Percentiles rank a stretch among this genome's conserved stretches.
phyloP scores from a whole-genome alignment of 83 land plant genomes.

The Diphasiastrum complanatum region DNA sequence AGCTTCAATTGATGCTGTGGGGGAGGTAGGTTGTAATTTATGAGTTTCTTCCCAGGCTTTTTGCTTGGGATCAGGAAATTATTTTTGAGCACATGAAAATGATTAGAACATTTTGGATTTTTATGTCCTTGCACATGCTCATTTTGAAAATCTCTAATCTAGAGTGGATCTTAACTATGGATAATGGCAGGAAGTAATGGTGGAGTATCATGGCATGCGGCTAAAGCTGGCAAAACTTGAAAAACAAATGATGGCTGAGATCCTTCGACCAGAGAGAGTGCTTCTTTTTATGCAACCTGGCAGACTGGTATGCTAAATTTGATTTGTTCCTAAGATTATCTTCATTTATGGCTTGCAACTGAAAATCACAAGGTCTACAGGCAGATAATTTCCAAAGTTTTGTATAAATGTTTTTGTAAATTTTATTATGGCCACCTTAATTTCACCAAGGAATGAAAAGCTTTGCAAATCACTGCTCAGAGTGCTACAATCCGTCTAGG shows the following conservation, averaged over 20 bases:
- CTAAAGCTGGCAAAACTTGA: conserved; percentile 70
- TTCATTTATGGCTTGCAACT: not conserved
- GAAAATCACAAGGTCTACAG: not conserved
- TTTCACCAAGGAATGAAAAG: no score
- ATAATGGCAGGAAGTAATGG: conserved; percentile 50
- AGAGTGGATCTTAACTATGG: not conserved
- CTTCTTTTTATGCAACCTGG: conserved; percentile 71
- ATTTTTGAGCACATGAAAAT: not conserved
- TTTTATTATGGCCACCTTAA: no score
- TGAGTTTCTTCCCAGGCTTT: not conserved
- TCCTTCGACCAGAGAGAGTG: conserved; percentile 76
- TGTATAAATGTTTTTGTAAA: not conserved
- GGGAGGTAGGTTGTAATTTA: conserved; percentile 47
- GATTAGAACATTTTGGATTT: no score
- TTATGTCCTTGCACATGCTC: not conserved
- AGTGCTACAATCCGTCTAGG: no score
- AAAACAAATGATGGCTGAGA: conserved; percentile 82
- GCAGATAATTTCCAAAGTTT: not conserved
- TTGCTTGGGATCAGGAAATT: not conserved
- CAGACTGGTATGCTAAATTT: conserved; percentile 59
- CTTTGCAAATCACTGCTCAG: no score
- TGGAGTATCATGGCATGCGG: conserved; percentile 70
- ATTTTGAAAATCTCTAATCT: conserved; percentile 3
- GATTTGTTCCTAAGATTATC: not conserved
- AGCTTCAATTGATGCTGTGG: conserved; percentile 68